Conservation (phyloP, 306 rosid genomes). For the Quercus engelmannii region DNA sequence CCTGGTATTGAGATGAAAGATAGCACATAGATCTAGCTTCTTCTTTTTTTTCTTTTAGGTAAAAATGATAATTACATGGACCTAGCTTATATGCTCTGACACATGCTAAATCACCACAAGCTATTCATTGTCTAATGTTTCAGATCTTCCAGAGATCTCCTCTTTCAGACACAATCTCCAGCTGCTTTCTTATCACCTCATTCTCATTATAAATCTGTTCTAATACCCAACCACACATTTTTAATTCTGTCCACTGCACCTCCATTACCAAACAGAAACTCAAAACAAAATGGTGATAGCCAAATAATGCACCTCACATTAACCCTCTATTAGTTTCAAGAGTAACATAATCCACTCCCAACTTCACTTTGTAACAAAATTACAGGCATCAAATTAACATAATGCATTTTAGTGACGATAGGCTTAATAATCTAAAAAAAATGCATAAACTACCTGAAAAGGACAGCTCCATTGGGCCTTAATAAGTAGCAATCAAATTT, state of each 20-base stretch:
- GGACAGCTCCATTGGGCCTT: background rate
- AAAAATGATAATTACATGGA: background rate
- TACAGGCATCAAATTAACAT: background rate
- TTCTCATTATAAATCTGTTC: background rate
- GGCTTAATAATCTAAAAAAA: background rate
- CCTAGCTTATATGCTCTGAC: background rate
- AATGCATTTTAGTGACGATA: background rate
- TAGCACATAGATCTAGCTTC: background rate
- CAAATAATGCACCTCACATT: background rate
- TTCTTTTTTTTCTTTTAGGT: no score
- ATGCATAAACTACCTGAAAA: background rate
- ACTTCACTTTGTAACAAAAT: background rate
- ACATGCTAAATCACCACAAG: background rate
- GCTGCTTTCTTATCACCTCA: background rate
- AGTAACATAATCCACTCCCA: background rate
- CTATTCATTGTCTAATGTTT: background rate
- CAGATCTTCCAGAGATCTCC: background rate
- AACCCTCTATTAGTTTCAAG: background rate
- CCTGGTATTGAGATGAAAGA: background rate
- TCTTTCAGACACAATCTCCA: background rate
- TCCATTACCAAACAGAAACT: background rate
- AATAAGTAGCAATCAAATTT: background rate
- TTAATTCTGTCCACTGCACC: background rate
- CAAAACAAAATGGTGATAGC: background rate
- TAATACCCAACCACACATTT: background rate